Conservation (phyloP, 2,329 filamentous ascomycete genomes). For the Domatiomyces globalis region DNA sequence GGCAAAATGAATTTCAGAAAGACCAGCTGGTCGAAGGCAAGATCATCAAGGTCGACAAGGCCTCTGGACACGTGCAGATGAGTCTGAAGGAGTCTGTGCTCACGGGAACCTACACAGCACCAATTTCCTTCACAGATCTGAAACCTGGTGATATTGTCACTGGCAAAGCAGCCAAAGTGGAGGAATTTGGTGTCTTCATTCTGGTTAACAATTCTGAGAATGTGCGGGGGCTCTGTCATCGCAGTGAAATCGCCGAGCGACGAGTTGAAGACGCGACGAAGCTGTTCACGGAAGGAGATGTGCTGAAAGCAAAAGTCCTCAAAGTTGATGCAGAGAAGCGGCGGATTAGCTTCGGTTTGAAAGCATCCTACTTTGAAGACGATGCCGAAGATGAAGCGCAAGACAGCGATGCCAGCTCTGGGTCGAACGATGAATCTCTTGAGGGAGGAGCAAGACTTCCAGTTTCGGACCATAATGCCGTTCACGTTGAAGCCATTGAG, state of each 20-base stretch:
- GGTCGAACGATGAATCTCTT: slow-evolving; percentile 23
- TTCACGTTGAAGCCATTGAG: slow-evolving; percentile 28
- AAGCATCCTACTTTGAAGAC: slow-evolving; percentile 75
- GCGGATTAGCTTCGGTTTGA: slow-evolving; percentile 77
- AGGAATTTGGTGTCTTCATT: slow-evolving; percentile 91
- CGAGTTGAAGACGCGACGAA: slow-evolving; percentile 71
- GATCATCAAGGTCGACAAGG: slow-evolving; percentile 55
- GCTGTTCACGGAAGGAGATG: slow-evolving; percentile 77
- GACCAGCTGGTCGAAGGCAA: slow-evolving; percentile 87
- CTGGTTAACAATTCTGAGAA: slow-evolving; percentile 75
- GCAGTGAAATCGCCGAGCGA: slow-evolving; percentile 79
- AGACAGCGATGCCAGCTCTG: slow-evolving; percentile 25
- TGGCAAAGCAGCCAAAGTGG: slow-evolving; percentile 82
- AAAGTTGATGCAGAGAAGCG: slow-evolving; percentile 61
- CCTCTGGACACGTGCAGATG: slow-evolving; percentile 62
- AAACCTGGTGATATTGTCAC: slow-evolving; percentile 68
- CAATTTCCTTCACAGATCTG: slow-evolving; percentile 61
- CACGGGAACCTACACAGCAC: slow-evolving; percentile 62
- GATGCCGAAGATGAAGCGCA: slow-evolving; percentile 33
- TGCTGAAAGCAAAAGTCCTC: slow-evolving; percentile 82
- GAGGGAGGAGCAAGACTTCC: slow-evolving; percentile 20
- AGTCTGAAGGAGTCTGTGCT: slow-evolving; percentile 75
- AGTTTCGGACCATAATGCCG: slow-evolving; percentile 32
- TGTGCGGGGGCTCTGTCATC: slow-evolving; percentile 84
- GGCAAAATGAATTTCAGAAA: slow-evolving; percentile 76